Evolutionary conservation across 768 basidiomycete species (phyloP).

Genomic region (Boletus rubropictus): DNA sequence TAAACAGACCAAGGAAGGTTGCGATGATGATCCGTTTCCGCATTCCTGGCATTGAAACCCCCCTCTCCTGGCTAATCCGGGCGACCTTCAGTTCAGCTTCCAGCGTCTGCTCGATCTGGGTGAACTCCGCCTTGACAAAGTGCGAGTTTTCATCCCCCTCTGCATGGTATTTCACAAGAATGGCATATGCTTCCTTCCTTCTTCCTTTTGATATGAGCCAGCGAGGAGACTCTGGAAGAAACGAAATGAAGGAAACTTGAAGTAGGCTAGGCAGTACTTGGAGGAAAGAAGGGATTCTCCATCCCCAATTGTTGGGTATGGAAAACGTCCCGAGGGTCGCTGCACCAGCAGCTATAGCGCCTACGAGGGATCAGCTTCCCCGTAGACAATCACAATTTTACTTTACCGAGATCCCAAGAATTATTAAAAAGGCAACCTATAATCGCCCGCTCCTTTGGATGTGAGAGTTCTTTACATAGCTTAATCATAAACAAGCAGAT

Average conservation of each 20-base stretch:
- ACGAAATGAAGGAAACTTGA: constrained; percentile 50
- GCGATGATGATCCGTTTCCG: constrained; percentile 11
- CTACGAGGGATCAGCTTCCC: constrained; percentile 1
- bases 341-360: constrained; percentile 39
- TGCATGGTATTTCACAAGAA: constrained; percentile 54
- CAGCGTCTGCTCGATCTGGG: constrained; percentile 51
- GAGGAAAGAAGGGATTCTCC: constrained; percentile 62
- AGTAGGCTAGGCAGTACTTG: constrained; percentile 50
- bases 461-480: constrained; percentile 13
- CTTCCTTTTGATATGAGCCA: constrained; percentile 59
- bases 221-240: constrained; percentile 60
- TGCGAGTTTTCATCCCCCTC: constrained; percentile 48
- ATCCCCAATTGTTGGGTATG: constrained; percentile 54
- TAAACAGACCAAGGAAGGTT: constrained; percentile 12
- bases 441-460: constrained; percentile 20
- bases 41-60: constrained; percentile 13
- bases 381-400: background rate
- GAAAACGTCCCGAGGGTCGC: constrained; percentile 58
- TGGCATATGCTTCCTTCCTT: constrained; percentile 39
- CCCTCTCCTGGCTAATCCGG: background rate
- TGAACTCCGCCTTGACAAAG: constrained; percentile 54
- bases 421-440: constrained; percentile 10
- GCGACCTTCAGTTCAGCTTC: constrained; percentile 22
- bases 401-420: constrained; percentile 10
- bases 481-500: background rate